phyloP scores from a whole-genome alignment of 495 filamentous ascomycete genomes.

The Achaetomiella virescens region DNA sequence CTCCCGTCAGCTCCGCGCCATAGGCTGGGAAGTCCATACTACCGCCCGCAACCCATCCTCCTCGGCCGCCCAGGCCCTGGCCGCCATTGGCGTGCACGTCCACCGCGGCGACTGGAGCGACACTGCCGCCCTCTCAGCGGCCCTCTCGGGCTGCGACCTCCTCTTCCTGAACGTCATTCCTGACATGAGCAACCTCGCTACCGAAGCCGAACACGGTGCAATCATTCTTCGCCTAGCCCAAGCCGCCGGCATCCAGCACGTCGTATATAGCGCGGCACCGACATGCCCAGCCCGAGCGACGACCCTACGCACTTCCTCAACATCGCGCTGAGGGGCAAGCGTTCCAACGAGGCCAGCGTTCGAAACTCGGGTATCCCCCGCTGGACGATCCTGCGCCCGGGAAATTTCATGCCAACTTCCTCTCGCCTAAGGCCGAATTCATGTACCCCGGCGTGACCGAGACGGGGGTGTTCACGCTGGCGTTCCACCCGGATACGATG shows the following conservation, averaged over 20 bases:
- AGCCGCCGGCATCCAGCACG: conserved; percentile 30
- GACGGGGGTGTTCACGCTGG: conserved; percentile 23
- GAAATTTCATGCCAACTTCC: conserved; percentile 48
- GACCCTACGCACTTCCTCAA: conserved; percentile 30
- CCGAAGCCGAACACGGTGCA: conserved; percentile 34
- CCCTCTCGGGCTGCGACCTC: conserved; percentile 35
- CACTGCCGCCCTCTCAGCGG: conserved; percentile 29
- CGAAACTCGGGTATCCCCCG: conserved; percentile 27
- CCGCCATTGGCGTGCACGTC: conserved; percentile 34
- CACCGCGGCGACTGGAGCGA: conserved; percentile 40
- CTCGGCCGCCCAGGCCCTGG: conserved; percentile 30
- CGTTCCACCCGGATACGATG: conserved; percentile 22
- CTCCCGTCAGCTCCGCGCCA: conserved; percentile 33
- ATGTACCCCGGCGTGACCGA: conserved; percentile 35
- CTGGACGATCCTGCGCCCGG: conserved; percentile 42
- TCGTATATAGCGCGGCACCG: conserved; percentile 36
- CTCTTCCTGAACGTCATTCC: conserved; percentile 47
- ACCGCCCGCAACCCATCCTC: conserved; percentile 36
- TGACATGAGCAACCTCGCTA: conserved; percentile 17
- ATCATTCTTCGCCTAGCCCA: conserved; percentile 39
- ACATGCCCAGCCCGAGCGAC: conserved; percentile 13
- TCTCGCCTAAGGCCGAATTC: conserved; percentile 26
- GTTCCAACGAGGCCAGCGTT: conserved; percentile 32
- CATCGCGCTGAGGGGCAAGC: conserved; percentile 29
- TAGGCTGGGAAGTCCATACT: conserved; percentile 35